Conservation (phyloP, 2,329 filamentous ascomycete genomes). For the Trichoderma sp. region DNA sequence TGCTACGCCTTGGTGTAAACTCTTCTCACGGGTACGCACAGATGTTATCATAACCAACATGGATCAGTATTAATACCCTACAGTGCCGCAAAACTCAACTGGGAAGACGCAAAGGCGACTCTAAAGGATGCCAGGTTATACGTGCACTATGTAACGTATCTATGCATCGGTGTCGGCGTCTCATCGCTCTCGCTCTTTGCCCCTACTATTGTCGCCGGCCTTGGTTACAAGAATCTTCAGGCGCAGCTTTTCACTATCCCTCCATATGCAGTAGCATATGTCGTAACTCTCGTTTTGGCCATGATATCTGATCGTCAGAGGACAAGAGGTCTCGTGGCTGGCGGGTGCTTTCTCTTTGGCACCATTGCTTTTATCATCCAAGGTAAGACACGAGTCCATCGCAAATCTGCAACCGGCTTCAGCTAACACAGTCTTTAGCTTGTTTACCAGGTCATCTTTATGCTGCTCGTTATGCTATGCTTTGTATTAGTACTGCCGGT, state of each 20-base stretch:
- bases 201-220: conserved; percentile 34
- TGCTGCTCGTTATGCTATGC: conserved; percentile 12
- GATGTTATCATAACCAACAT: too few species aligned
- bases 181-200: conserved; percentile 36
- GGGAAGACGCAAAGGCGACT: conserved; percentile 6
- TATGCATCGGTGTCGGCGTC: conserved; percentile 9
- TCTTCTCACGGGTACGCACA: not conserved
- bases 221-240: conserved; percentile 34
- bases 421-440: not conserved
- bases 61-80: not conserved
- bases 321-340: conserved; percentile 4
- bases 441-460: conserved; percentile 3
- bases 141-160: conserved; percentile 5
- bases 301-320: conserved; percentile 7
- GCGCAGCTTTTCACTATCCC: conserved; percentile 36
- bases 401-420: not conserved
- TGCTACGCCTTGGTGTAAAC: conserved; percentile 4
- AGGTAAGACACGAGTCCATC: not conserved
- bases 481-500: conserved; percentile 13
- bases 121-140: conserved; percentile 1
- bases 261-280: conserved; percentile 34
- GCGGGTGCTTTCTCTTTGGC: conserved; percentile 11
- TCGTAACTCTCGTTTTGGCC: conserved; percentile 5
- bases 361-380: conserved; percentile 18
- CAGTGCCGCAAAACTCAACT: conserved; percentile 12